Base-by-base conservation (phyloP, 352 stramenopile species). In the Phytophthora palmivora region DNA sequence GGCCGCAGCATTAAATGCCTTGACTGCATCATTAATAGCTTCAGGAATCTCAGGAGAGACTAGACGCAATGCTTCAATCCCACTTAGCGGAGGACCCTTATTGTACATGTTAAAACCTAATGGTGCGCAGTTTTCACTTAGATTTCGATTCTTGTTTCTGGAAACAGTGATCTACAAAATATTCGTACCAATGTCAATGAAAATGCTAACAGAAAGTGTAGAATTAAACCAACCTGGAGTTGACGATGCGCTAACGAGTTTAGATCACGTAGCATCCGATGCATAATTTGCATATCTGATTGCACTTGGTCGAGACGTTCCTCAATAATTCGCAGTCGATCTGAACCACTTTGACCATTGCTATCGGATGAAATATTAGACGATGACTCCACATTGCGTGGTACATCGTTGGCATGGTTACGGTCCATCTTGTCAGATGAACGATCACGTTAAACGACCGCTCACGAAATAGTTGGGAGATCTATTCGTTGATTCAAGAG, bases 201-300 rank as follows among this genome's bases (percentile, higher is more conserved):
- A 36, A 49, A 38, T 30, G 36, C 11, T 14, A 46, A 34, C 12
- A 6, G 3, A 47, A 12, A 4, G 15, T 44, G 32, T 9, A 22
- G 11, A 38, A 7, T 28, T 16, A n/a, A 15, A 32, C 34, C 4
- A 16, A 84, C 74, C 62, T 84, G 72, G 44, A 85, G 44, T 49
- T 87, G 81, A n/a, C 72, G 72, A 24, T 84, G 53, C n/a, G 89
- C 49, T 4, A 82, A 39, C 6, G 60, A 30, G n/a, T 34, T 83
- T 30, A 91, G 56, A 4, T 84, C 71, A 2, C 65, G 69, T 18
- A 91, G 70, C 79, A 84, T 86, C 38, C 62, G 45, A 48, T 89
- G 77, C 12, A 79, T 84, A 4, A 51, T 53, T 7, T 67, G 32
- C 8, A 81, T 57, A 15, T 87, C 76, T 5, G 45, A 41, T 39